Conservation (phyloP, 2,329 filamentous ascomycete species). For the Chrysoporthe cubensis region DNA sequence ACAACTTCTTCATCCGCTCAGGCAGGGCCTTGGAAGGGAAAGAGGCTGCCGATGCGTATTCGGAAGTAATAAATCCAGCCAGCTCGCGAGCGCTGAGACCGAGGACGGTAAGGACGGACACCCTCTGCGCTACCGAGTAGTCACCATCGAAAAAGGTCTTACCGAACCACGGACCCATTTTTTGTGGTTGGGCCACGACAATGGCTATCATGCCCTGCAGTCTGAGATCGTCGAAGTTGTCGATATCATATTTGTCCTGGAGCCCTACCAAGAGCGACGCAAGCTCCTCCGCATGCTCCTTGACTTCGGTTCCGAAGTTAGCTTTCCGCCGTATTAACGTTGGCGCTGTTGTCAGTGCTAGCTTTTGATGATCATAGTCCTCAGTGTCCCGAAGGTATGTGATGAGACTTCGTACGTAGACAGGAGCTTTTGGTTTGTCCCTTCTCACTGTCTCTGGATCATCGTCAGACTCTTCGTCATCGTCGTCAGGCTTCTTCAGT, state of each 20-base stretch:
- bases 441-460: slow-evolving; percentile 86
- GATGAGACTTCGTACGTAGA: slow-evolving; percentile 89
- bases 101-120: slow-evolving; percentile 78
- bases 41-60: slow-evolving; percentile 51
- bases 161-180: slow-evolving; percentile 83
- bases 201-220: slow-evolving; percentile 83
- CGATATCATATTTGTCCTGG: slow-evolving; percentile 83
- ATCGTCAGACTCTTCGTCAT: slow-evolving; percentile 89
- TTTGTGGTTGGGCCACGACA: slow-evolving; percentile 73
- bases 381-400: slow-evolving; percentile 78
- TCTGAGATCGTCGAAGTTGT: slow-evolving; percentile 74
- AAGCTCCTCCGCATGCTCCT: slow-evolving; percentile 80
- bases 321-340: slow-evolving; percentile 85
- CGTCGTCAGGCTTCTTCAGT: slow-evolving; percentile 85
- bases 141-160: slow-evolving; percentile 90
- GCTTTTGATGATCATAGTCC: slow-evolving; percentile 79
- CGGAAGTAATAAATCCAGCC: slow-evolving; percentile 71
- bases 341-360: slow-evolving; percentile 78
- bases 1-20: slow-evolving; percentile 72
- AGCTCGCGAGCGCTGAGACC: slow-evolving; percentile 84
- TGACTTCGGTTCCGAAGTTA: slow-evolving; percentile 85
- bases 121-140: slow-evolving; percentile 84
- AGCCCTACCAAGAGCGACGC: slow-evolving; percentile 77
- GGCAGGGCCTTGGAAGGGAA: slow-evolving; percentile 87
- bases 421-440: slow-evolving; percentile 81